Base-by-base conservation (phyloP, 2,329 filamentous ascomycete genomes). In the Tolypocladium ophioglossoides region DNA sequence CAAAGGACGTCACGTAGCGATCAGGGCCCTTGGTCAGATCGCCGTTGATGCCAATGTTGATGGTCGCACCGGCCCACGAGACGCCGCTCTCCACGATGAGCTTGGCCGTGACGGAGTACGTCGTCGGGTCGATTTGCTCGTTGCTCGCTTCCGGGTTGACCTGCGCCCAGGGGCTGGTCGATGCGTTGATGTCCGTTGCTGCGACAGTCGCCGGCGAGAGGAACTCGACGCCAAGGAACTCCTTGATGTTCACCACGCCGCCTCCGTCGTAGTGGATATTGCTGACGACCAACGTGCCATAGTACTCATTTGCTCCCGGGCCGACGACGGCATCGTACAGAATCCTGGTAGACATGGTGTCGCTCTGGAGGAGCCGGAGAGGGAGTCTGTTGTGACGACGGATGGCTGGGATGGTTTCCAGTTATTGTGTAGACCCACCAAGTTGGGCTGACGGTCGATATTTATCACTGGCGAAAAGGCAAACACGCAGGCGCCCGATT, bases 1-100 rank as follows among this genome's bases (percentile, higher is more conserved):
- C 22, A 22, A 52, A 52, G 5, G 51, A 52, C 2, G 16, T 6
- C 4, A 22, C 38, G 14, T 38, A 52, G 10, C 14, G 10, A 1
- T 48, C 11, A 10, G 51, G 16, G 22, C 49, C 51, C 16, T 32
- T 4, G 34, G 41, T 53, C 40, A 53, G 24, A 34, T 53, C 41
- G 35, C 51, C 51, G 6, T 53, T 53, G 32, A 53, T 39, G 41
- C n/a, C 44, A 7, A 47, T 27, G 41, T 22, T 52, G 44, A 53
- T 48, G 22, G 34, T 53, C 5, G 8, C 34, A 8, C 35, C 16
- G 38, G 9, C 6, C 10, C 34, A 12, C 16, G 32, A 38, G 35
- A 16, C 30, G 22, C 24, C 18, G 10, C 3, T 1, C 16, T 1
- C 16, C 12, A 38, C 11, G 2, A 8, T 18, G 9, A 53, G 32